Evolutionary conservation across 1,284 basidiomycete genomes (phyloP).

Genomic region (Nidula niveotomentosa): DNA sequence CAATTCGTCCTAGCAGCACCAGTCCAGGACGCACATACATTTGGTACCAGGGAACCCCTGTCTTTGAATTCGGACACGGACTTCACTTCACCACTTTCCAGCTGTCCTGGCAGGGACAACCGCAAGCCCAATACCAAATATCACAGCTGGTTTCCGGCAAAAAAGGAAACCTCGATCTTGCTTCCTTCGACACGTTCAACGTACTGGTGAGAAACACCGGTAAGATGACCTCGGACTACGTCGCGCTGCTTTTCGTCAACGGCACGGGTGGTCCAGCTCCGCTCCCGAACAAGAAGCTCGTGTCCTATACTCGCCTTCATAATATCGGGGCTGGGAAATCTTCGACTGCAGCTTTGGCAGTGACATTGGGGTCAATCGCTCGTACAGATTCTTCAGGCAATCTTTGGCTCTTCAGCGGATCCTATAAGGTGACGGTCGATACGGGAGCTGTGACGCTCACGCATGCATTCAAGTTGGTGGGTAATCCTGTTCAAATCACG

Average conservation of each 20-base stretch:
- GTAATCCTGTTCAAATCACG: constrained; percentile 36
- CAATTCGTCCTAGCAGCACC: constrained; percentile 41
- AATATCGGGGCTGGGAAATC: constrained; percentile 33
- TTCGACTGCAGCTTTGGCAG: constrained; percentile 35
- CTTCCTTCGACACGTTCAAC: constrained; percentile 45
- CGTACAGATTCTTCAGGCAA: constrained; percentile 47
- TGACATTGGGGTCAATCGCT: constrained; percentile 50
- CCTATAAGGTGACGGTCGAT: constrained; percentile 45
- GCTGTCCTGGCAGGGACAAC: constrained; percentile 31
- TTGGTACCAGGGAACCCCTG: constrained; percentile 50
- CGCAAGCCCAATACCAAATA: constrained; percentile 37
- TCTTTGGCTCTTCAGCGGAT: constrained; percentile 45
- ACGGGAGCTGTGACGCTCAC: constrained; percentile 29
- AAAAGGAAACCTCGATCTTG: constrained; percentile 35
- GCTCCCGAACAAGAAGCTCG: constrained; percentile 49
- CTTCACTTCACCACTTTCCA: constrained; percentile 54
- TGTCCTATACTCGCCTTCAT: constrained; percentile 48
- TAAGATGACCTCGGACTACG: constrained; percentile 50
- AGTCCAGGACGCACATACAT: constrained; percentile 59
- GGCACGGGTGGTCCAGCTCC: constrained; percentile 48
- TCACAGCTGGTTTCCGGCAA: constrained; percentile 31
- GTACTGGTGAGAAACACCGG: constrained; percentile 50
- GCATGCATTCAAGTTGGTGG: constrained; percentile 40
- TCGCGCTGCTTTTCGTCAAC: constrained; percentile 51
- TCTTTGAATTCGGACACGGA: constrained; percentile 52